These are phyloP conservation scores for Solanum infundibuliforme DNA, from an alignment of 257 asterid genomes.

Conservation along the genomic window DNA sequence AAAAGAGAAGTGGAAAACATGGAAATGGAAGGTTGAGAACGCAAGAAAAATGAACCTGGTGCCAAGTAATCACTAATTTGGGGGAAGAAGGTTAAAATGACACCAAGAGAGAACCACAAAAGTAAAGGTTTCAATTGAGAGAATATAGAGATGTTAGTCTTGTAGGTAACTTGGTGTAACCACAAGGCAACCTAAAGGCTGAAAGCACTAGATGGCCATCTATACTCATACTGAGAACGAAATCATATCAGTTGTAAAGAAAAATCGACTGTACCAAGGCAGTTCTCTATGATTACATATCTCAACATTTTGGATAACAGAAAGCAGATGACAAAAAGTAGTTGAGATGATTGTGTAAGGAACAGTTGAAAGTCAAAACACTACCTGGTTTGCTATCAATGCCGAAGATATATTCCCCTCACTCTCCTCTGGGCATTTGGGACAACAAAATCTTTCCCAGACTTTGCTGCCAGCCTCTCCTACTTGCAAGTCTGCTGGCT, in stretches of 20 bases:
- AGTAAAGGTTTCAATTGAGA: background rate
- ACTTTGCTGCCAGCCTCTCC: conserved; percentile 27
- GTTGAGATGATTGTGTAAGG: background rate
- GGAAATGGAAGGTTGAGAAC: background rate
- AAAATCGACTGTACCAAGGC: background rate
- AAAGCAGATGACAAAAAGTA: background rate
- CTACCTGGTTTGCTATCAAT: conserved; percentile 78
- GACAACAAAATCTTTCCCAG: conserved; percentile 75
- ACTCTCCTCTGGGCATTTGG: conserved; percentile 74
- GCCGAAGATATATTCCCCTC: conserved; percentile 58
- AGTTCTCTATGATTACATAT: background rate
- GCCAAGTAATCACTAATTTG: background rate
- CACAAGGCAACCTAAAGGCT: background rate
- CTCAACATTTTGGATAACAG: background rate
- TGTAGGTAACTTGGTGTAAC: background rate
- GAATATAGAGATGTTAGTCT: background rate
- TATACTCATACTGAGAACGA: background rate
- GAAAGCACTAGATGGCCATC: background rate
- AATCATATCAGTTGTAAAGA: background rate
- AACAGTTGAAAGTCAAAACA: background rate
- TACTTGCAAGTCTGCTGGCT: conserved; percentile 31
- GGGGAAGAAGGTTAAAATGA: background rate
- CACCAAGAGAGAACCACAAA: background rate
- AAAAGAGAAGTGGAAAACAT: background rate
- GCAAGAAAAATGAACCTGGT: background rate